Conservation (phyloP, 139 green algal species). For the Pseudopediastrum boryanum region DNA sequence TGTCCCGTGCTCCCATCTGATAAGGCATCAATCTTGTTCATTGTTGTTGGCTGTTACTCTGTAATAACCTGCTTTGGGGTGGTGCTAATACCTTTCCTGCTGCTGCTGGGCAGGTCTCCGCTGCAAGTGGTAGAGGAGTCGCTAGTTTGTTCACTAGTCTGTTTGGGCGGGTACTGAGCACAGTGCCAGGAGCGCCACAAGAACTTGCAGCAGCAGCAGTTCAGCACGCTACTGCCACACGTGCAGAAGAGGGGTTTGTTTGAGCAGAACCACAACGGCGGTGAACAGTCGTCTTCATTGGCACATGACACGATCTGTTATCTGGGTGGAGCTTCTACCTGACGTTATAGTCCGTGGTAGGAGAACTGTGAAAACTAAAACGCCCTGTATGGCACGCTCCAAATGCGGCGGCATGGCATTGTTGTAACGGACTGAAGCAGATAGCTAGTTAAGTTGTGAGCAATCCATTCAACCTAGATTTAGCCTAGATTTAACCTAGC, state of each 20-base stretch:
- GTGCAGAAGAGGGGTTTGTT: slow-evolving; percentile 32
- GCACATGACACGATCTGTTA: no score
- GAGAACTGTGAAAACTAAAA: no score
- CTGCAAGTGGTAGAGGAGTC: slow-evolving; percentile 50
- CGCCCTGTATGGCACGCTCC: no score
- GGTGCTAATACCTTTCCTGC: slow-evolving; percentile 25
- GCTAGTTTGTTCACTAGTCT: slow-evolving; percentile 54
- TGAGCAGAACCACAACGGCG: no score
- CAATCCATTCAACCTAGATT: no score
- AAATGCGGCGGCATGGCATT: no score
- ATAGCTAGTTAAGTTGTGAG: no score
- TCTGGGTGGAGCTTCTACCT: no score
- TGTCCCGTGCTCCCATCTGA: background rate
- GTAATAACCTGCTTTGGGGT: background rate
- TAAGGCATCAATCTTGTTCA: background rate
- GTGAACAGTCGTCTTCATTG: no score
- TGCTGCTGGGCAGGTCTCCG: slow-evolving; percentile 64
- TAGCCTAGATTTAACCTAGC: no score
- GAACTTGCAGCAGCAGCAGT: slow-evolving; percentile 47
- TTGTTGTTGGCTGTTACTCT: background rate
- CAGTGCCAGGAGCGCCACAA: slow-evolving; percentile 45
- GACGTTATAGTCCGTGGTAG: no score
- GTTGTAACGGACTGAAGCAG: no score
- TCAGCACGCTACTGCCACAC: slow-evolving; percentile 45
- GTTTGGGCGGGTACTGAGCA: slow-evolving; percentile 60